Evolutionary conservation across 2,329 filamentous ascomycete genomes (phyloP).

Genomic region (Coccinonectria pachysandricola): DNA sequence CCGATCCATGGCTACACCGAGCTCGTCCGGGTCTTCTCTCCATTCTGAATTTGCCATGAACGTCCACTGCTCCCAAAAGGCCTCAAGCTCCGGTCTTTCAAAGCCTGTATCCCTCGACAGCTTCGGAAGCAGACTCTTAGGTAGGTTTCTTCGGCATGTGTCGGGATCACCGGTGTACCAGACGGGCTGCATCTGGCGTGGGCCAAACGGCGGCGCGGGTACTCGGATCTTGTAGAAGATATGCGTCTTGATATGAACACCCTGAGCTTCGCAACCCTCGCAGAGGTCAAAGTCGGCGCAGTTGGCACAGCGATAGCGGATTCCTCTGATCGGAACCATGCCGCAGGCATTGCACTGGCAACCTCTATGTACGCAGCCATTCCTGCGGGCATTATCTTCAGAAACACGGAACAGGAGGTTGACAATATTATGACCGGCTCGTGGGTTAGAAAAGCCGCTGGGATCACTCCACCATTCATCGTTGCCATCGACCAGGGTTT

Average conservation of each 20-base stretch:
- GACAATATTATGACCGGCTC: slow-evolving; percentile 68
- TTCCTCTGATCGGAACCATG: slow-evolving; percentile 78
- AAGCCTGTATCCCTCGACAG: slow-evolving; percentile 65
- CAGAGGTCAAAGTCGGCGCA: slow-evolving; percentile 95
- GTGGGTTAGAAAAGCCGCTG: slow-evolving; percentile 29
- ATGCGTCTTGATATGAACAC: slow-evolving; percentile 76
- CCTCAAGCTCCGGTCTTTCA: slow-evolving; percentile 80
- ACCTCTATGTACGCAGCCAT: slow-evolving; percentile 84
- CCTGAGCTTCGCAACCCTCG: slow-evolving; percentile 77
- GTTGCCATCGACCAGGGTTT: slow-evolving; percentile 30
- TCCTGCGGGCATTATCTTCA: slow-evolving; percentile 79
- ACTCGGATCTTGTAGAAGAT: slow-evolving; percentile 94
- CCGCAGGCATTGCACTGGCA: slow-evolving; percentile 88
- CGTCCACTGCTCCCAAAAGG: slow-evolving; percentile 93
- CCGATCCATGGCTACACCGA: slow-evolving; percentile 78
- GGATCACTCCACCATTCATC: slow-evolving; percentile 43
- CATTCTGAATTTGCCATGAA: slow-evolving; percentile 84
- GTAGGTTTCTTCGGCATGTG: slow-evolving; percentile 56
- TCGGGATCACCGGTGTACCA: slow-evolving; percentile 86
- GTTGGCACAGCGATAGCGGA: slow-evolving; percentile 90
- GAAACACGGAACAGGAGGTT: slow-evolving; percentile 84
- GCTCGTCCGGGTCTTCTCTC: slow-evolving; percentile 66
- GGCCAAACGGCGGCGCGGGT: slow-evolving; percentile 74
- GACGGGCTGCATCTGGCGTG: slow-evolving; percentile 68
- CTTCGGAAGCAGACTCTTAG: slow-evolving; percentile 54